These are phyloP conservation scores for Biscogniauxia mediterranea DNA, from an alignment of 2,329 filamentous ascomycete species.

Conservation along the genomic window DNA sequence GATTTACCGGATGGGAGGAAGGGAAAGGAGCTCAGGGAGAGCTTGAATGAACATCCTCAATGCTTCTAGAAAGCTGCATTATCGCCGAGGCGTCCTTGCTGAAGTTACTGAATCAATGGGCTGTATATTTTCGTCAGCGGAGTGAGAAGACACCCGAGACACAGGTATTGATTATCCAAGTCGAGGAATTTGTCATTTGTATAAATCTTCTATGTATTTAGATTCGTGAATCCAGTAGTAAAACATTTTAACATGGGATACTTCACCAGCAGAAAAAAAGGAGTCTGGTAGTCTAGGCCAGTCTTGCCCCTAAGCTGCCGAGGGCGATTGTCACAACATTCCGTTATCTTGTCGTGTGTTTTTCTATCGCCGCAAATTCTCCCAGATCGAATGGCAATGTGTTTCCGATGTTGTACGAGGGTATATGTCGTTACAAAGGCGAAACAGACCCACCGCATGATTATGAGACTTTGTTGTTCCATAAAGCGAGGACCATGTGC, in stretches of 20 bases:
- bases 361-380: background rate
- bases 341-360: background rate
- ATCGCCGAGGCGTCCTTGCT: background rate
- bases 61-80: background rate
- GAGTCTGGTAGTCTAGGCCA: no score
- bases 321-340: no score
- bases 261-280: background rate
- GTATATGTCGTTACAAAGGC: background rate
- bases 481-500: background rate
- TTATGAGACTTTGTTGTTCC: background rate
- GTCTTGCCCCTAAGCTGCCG: background rate
- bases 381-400: background rate
- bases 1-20: background rate
- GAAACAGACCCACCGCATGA: background rate
- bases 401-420: background rate
- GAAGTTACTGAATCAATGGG: background rate
- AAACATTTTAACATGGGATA: background rate
- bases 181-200: background rate
- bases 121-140: background rate
- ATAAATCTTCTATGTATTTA: background rate
- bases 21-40: background rate
- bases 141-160: background rate
- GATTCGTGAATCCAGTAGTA: background rate
- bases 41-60: background rate
- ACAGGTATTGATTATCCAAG: background rate